Conservation (phyloP, 768 basidiomycete genomes). For the Mycena filopes region DNA sequence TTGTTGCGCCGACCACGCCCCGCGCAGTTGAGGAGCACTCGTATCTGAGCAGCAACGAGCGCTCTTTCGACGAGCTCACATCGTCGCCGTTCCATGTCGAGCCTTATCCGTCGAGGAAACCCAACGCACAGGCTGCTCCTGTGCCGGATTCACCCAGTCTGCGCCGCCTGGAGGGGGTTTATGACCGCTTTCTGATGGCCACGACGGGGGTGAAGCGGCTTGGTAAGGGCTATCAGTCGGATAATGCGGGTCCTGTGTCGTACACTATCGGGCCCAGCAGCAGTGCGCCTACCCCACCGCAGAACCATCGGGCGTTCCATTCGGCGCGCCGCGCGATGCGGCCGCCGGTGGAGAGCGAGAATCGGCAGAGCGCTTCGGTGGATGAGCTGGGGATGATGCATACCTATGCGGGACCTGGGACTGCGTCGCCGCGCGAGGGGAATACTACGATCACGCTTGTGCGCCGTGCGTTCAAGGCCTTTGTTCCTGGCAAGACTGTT, state of each 20-base stretch:
- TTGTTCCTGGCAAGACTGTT: conserved; percentile 71
- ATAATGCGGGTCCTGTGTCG: conserved; percentile 58
- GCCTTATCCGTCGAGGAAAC: conserved; percentile 66
- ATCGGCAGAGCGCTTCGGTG: conserved; percentile 56
- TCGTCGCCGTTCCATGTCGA: conserved; percentile 73
- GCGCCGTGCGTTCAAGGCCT: conserved; percentile 79
- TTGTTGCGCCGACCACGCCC: conserved; percentile 65
- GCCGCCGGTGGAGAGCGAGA: conserved; percentile 75
- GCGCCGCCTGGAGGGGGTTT: conserved; percentile 76
- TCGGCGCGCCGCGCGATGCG: conserved; percentile 68
- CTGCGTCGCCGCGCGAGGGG: conserved; percentile 49
- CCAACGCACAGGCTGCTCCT: conserved; percentile 44
- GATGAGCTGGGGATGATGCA: conserved; percentile 73
- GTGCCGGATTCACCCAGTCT: conserved; percentile 66
- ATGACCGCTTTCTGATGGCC: conserved; percentile 86
- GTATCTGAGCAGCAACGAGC: conserved; percentile 39
- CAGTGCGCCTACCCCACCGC: conserved; percentile 41
- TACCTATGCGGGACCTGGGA: conserved; percentile 44
- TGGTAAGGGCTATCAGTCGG: conserved; percentile 85
- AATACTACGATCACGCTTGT: conserved; percentile 66
- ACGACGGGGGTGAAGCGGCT: conserved; percentile 83
- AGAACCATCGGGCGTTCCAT: conserved; percentile 58
- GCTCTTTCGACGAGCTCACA: conserved; percentile 64
- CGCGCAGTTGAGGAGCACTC: conserved; percentile 50
- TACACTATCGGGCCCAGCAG: conserved; percentile 43